Evolutionary conservation across 2,329 filamentous ascomycete genomes (phyloP).

Genomic region (Colletotrichum godetiae): DNA sequence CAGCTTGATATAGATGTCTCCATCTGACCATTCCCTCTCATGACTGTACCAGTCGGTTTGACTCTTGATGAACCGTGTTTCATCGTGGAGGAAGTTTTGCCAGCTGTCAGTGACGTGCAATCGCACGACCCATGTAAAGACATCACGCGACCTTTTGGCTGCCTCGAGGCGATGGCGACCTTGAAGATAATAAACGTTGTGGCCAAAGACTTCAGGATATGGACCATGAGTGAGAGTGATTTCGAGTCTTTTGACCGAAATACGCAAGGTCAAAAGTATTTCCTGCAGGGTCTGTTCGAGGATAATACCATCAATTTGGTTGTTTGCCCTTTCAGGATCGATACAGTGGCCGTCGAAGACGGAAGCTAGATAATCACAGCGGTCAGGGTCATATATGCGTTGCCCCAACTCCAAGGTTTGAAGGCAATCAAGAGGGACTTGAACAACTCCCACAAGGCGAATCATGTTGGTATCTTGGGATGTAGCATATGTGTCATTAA

Average conservation of each 20-base stretch:
- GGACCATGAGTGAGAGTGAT: neutral
- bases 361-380: neutral
- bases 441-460: conserved; percentile 6
- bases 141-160: conserved; percentile 1
- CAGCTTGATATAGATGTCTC: conserved; percentile 7
- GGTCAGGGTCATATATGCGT: conserved; percentile 2
- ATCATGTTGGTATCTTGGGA: neutral
- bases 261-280: neutral
- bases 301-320: conserved; percentile 9
- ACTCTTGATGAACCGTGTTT: conserved; percentile 3
- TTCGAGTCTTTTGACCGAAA: neutral
- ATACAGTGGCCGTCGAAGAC: conserved; percentile 1
- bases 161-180: conserved; percentile 14
- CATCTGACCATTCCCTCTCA: conserved; percentile 7
- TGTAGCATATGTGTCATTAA: no score
- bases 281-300: conserved; percentile 5
- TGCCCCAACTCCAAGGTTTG: neutral
- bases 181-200: conserved; percentile 7
- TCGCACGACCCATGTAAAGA: neutral
- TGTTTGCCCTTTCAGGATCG: neutral
- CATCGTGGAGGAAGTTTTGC: neutral
- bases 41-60: conserved; percentile 7
- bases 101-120: conserved; percentile 2
- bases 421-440: conserved; percentile 10
- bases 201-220: conserved; percentile 4